A percentile compares a stretch with the other conserved stretches of the same genome.
Conservation (phyloP, 202 grass and related monocot genomes). For the Zoysia matrella region DNA sequence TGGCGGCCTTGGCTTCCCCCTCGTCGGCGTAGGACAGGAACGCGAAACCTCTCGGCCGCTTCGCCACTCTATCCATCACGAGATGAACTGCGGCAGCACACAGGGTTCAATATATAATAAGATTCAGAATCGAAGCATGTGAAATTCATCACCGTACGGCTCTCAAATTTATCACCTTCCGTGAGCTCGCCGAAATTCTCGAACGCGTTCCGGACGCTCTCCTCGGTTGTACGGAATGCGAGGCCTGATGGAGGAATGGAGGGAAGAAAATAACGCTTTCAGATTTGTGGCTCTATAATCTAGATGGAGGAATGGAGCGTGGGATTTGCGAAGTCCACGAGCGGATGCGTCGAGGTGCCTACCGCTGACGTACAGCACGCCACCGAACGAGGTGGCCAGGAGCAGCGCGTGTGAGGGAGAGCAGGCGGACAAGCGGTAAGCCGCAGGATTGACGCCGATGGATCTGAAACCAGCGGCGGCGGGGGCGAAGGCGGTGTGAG, state of each 20-base stretch:
- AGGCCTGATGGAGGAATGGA: slow-evolving; percentile 51
- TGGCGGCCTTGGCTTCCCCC: slow-evolving; percentile 61
- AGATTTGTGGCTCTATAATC: not conserved
- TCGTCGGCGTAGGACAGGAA: slow-evolving; percentile 64
- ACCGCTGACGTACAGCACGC: slow-evolving; percentile 61
- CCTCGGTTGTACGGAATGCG: slow-evolving; percentile 69
- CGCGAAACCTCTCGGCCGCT: slow-evolving; percentile 69
- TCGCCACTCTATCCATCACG: slow-evolving; percentile 77
- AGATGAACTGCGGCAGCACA: slow-evolving; percentile 58
- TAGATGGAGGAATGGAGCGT: too few species aligned
- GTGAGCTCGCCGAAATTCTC: slow-evolving; percentile 67
- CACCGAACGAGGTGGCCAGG: too few species aligned
- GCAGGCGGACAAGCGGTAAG: too few species aligned
- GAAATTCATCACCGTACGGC: not conserved
- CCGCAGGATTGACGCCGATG: too few species aligned
- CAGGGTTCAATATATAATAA: not conserved
- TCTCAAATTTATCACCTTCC: slow-evolving; percentile 50
- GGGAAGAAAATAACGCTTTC: not conserved
- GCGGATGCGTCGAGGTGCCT: slow-evolving; percentile 1
- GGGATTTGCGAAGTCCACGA: too few species aligned
- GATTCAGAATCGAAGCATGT: not conserved
- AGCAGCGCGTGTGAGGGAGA: too few species aligned
- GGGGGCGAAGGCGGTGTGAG: too few species aligned
- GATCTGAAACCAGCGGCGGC: too few species aligned
- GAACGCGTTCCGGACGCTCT: slow-evolving; percentile 66